Percentiles rank a stretch among this genome's conserved stretches.
Conservation (phyloP, 176 grass and related monocot species). For the Cenchrus americanus region DNA sequence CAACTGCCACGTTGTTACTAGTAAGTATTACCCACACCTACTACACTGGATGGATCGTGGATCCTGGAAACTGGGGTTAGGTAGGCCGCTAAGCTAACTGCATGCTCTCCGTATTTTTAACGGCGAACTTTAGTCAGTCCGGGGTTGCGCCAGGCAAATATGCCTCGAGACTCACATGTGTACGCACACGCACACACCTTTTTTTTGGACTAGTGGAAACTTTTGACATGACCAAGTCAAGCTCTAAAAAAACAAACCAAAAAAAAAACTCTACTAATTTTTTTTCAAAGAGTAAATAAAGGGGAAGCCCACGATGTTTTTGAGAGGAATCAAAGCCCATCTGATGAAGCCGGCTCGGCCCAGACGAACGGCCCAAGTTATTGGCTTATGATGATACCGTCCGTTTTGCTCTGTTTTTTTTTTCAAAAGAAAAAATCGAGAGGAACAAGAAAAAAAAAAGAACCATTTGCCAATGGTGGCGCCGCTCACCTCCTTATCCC, state of each 20-base stretch:
- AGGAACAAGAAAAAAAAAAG: neutral
- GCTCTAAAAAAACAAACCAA: too few species aligned
- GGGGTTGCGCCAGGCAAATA: neutral
- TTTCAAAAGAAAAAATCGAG: neutral
- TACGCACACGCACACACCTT: neutral
- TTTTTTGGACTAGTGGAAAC: too few species aligned
- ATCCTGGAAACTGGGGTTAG: neutral
- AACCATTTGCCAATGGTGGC: conserved; percentile 27
- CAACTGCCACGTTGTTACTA: neutral
- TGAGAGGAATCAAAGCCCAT: neutral
- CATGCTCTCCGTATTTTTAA: neutral
- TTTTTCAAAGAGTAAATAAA: too few species aligned
- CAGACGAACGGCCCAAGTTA: neutral
- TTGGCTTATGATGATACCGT: neutral
- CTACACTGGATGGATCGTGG: too few species aligned
- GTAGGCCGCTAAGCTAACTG: neutral
- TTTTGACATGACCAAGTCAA: too few species aligned
- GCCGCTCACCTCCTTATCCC: conserved; percentile 53
- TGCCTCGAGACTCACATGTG: neutral
- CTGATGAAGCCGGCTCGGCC: neutral
- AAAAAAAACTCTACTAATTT: too few species aligned
- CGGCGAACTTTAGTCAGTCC: neutral
- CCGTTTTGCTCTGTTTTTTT: neutral
- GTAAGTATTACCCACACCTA: too few species aligned
- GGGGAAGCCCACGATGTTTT: too few species aligned